Conservation (phyloP, 192 early-diverging fungal genomes). For the Coemansia sp. region DNA sequence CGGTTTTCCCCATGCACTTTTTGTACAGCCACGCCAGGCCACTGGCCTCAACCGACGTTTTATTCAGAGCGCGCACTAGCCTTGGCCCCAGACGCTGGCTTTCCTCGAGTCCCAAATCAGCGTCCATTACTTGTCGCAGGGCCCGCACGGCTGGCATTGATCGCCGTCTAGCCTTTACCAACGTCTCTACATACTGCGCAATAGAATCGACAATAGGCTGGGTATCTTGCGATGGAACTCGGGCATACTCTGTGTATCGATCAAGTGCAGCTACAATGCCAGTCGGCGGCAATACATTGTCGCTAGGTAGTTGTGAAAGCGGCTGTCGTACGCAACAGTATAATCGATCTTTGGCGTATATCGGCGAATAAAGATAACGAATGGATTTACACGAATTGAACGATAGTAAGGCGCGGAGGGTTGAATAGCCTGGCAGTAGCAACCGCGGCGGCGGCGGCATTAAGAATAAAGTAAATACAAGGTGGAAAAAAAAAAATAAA, state of each 20-base stretch:
- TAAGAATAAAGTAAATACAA: conserved; percentile 3
- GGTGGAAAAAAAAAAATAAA: background rate
- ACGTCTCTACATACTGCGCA: background rate
- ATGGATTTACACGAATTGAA: background rate
- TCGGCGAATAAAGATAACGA: background rate
- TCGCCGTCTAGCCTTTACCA: conserved; percentile 1
- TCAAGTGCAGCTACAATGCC: background rate
- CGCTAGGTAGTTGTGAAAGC: background rate
- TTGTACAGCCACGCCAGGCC: background rate
- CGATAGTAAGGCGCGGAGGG: background rate
- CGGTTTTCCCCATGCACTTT: background rate
- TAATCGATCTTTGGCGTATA: background rate
- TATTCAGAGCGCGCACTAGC: background rate
- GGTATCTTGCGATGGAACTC: background rate
- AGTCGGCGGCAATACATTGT: background rate
- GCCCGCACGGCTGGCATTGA: background rate
- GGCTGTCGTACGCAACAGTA: background rate
- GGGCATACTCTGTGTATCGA: background rate
- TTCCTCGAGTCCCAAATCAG: background rate
- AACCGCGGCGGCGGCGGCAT: background rate
- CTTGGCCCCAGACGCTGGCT: background rate
- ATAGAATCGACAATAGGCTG: background rate
- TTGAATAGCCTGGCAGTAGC: background rate
- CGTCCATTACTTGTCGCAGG: background rate
- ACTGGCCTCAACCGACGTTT: background rate